Evolutionary conservation across 306 rosid genomes (phyloP), one percentile per base, ranked within the genome.

Genomic region (Fagus crenata): DNA sequence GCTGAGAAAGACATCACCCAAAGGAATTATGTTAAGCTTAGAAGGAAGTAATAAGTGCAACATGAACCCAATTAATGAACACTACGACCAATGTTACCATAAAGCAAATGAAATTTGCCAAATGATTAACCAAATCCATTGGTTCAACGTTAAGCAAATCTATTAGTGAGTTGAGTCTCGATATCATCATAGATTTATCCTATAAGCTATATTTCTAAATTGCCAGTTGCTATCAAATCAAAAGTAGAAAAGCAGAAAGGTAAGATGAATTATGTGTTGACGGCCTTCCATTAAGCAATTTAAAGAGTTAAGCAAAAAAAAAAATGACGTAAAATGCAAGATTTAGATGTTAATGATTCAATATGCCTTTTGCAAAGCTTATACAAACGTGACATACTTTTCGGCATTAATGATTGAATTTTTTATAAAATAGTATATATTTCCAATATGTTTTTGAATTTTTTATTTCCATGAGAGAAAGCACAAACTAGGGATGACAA

Each of bases 321-420:
- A 22, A 22, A 33, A 9, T 8, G 69, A 65, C 76, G 81, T 75
- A 28, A 67, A 65, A 71, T 18, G 54, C 54, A 76, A 72, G 78
- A 41, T 40, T 49, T 72, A 49, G 42, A 39, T 49, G 60, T 33
- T 41, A 35, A 41, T 22, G 39, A 67, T 63, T 72, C 51, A 1
- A 28, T 49, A 13, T 58, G 51, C 49, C 75, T 83, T 79, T 9
- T 36, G 46, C 11, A 49, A 83, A 71, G 73, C 78, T 71, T 43
- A 39, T 0, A 1, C 32, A 46, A 63, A 36, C 53, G 9, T 4
- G 15, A 22, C 56, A 77, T 33, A 42, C 32, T 46, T 40, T 22
- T 13, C 42, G 33, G 22, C 31, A 37, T 54, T 42, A 37, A 65
- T 17, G 13, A 65, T 65, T 39, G 28, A 3, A 36, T 17, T n/a